Evolutionary conservation across 495 filamentous ascomycete genomes (phyloP).

Genomic region (Hypoxylon subgilvum): DNA sequence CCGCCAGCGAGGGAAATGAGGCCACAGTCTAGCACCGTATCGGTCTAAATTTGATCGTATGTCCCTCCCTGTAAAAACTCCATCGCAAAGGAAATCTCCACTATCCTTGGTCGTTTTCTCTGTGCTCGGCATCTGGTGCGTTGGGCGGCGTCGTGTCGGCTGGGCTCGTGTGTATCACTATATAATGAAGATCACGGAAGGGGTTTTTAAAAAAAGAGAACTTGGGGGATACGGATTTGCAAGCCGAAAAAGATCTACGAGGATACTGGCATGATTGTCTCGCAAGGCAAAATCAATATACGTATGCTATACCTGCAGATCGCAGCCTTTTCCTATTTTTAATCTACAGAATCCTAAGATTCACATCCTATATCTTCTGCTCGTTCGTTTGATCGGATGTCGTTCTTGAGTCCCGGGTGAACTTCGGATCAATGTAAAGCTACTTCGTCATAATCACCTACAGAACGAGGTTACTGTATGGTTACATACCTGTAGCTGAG

Average conservation of each 20-base stretch:
- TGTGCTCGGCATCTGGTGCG: conserved; percentile 12
- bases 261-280: conserved; percentile 24
- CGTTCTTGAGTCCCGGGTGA: neutral
- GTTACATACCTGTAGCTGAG: neutral
- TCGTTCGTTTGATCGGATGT: neutral
- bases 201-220: conserved; percentile 9
- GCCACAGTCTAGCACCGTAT: conserved; percentile 49
- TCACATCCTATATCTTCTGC: no score
- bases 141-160: conserved; percentile 13
- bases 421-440: neutral
- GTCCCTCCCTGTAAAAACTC: conserved; percentile 4
- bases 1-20: conserved; percentile 77
- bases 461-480: neutral
- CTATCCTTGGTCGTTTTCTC: conserved; percentile 14
- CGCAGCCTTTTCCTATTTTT: conserved; percentile 30
- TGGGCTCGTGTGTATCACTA: conserved; percentile 30
- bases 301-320: conserved; percentile 34
- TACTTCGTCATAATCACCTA: neutral
- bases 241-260: conserved; percentile 13
- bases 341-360: conserved; percentile 20
- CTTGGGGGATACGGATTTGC: conserved; percentile 21
- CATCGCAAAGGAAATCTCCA: conserved; percentile 22
- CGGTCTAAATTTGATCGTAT: conserved; percentile 2
- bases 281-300: conserved; percentile 14
- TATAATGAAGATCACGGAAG: conserved; percentile 34